Evolutionary conservation across 192 early-diverging fungal species (phyloP).

Genomic region (Podila epicladia): DNA sequence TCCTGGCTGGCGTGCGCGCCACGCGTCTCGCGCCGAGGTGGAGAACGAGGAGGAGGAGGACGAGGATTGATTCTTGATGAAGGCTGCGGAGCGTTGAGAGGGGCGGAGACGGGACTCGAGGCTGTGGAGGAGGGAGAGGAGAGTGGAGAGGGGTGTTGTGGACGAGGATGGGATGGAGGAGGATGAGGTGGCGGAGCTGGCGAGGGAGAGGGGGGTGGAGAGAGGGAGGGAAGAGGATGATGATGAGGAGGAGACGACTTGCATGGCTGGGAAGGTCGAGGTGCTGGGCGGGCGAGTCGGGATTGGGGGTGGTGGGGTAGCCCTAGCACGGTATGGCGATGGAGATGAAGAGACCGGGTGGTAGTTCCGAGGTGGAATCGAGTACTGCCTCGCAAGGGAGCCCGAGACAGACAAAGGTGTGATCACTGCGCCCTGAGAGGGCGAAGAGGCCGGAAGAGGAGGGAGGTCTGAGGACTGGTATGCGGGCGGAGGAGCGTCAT

Average conservation of each 20-base stretch:
- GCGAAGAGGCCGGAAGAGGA: not conserved
- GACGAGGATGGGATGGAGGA: no score
- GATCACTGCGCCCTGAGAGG: not conserved
- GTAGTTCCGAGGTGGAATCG: not conserved
- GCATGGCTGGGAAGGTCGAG: not conserved
- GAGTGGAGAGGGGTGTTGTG: no score
- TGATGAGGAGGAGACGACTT: not conserved
- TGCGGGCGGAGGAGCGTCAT: conserved; percentile 37
- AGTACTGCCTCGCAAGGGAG: not conserved
- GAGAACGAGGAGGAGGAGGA: not conserved
- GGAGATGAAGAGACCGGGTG: not conserved
- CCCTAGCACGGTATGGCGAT: not conserved
- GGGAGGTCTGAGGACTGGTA: conserved; percentile 21
- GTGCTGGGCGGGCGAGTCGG: not conserved
- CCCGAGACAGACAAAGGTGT: not conserved
- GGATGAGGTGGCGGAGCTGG: no score
- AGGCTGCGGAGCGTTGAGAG: not conserved
- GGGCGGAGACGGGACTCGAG: conserved; percentile 17
- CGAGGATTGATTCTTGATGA: not conserved
- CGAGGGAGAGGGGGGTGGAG: no score
- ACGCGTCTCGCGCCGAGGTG: conserved; percentile 1
- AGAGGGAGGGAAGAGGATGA: no score
- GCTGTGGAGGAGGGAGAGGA: conserved; percentile 18
- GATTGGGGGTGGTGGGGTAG: not conserved
- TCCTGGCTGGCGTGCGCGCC: conserved; percentile 17